Evolutionary conservation across 345 rosid genomes (phyloP).

Genomic region (Eucalyptus lansdowneana): DNA sequence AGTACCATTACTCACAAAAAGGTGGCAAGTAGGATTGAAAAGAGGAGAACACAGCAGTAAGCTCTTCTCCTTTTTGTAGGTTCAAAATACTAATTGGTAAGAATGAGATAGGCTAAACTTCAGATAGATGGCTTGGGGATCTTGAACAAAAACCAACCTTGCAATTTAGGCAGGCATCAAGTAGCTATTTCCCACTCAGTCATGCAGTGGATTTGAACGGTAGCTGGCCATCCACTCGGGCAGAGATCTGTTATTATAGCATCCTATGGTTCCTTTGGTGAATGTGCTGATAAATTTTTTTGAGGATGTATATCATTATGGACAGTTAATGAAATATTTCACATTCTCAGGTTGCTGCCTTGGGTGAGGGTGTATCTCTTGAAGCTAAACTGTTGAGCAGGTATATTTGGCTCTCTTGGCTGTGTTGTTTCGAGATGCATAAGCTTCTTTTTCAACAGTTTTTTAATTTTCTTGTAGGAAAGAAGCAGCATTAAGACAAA

Average conservation of each 20-base stretch:
- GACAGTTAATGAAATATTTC: neutral
- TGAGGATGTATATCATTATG: neutral
- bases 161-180: neutral
- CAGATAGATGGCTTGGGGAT: neutral
- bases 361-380: slow-evolving; percentile 94
- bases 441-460: neutral
- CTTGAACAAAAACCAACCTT: neutral
- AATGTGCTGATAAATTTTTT: neutral
- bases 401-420: slow-evolving; percentile 13
- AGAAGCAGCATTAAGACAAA: slow-evolving; percentile 82
- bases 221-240: neutral
- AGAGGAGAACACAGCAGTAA: neutral
- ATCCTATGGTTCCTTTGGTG: neutral
- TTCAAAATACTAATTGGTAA: neutral
- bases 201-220: neutral
- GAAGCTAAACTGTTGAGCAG: slow-evolving; percentile 92
- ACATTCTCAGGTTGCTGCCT: slow-evolving; percentile 65
- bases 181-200: neutral
- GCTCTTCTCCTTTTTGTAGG: neutral
- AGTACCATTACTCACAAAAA: neutral
- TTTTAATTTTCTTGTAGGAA: slow-evolving; percentile 29
- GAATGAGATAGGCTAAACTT: neutral
- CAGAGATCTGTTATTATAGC: neutral
- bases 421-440: neutral
- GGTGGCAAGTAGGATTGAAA: neutral